Base-by-base conservation (phyloP, 2,329 filamentous ascomycete species). In the Sporothrix euskadiensis region DNA sequence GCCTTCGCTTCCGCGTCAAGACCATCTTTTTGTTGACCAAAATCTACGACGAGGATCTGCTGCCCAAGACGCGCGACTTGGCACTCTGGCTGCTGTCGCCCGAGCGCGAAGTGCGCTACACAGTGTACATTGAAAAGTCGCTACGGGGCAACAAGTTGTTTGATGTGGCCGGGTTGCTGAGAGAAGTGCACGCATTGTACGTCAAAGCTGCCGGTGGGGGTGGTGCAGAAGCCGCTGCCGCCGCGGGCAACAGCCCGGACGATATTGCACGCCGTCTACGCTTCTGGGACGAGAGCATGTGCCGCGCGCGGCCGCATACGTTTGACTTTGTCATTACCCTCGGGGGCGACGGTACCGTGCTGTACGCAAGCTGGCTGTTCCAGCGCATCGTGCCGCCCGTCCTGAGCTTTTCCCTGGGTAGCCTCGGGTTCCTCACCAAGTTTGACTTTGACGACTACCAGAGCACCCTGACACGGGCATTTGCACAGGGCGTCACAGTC, bases 341-440 rank as follows among this genome's bases (percentile, higher is more conserved):
- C 3, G 94, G 94, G 68, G 96, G 96, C 14, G 96, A 99, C 80
- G 96, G 96, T n/a, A 99, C 96, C 0, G 95, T 99, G 7, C 85
- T 99, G 12, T 98, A 97, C 80, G 93, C 95, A 4, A 97, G 94
- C 79, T 98, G 95, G 94, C 86, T 99, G 0, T 99, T 99, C 81
- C 96, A 99, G 83, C 90, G 93, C 57, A 92, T 98, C 65, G 95
- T 98, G 0, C 96, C 96, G 6, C 96, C 96, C 0, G 94, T 98
- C 0, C 85, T 99, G 75, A 95, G 94, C 75, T 98, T 99, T 81
- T 89, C 89, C 0, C 85, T 98, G 10, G 96, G 96, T 9, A 97
- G 94, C 32, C 85, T 99, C 5, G 96, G 96, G 0, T 99, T 99
- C 80, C 84, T 99, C 76, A 98, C 96, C 35, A 98, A 98, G 80